Percentiles rank a stretch among this genome's conserved stretches.
Evolutionary conservation across 805 yeast species (phyloP).

Genomic region (Candida wancherniae): DNA sequence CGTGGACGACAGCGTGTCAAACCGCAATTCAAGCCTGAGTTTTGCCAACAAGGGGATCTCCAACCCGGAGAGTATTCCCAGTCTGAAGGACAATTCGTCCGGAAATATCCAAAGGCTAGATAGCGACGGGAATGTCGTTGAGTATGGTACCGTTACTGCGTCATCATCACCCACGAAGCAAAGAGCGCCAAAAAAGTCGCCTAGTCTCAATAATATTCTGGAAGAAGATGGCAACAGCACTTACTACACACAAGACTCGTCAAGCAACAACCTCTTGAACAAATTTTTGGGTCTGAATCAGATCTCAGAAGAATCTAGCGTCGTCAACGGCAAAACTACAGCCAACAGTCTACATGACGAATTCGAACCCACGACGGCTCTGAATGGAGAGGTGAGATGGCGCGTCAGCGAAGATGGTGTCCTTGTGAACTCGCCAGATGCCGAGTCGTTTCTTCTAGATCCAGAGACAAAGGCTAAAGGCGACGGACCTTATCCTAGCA

Average conservation of each 20-base stretch:
- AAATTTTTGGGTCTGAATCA: constrained; percentile 12
- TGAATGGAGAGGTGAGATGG: constrained; percentile 32
- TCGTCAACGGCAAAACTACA: background rate
- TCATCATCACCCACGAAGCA: constrained; percentile 6
- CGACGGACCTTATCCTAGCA: background rate
- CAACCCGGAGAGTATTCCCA: constrained; percentile 6
- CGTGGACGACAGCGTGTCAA: constrained; percentile 49
- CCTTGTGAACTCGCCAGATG: constrained; percentile 10
- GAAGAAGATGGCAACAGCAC: constrained; percentile 13
- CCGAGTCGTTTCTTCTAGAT: constrained; percentile 10
- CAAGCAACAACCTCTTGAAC: constrained; percentile 15
- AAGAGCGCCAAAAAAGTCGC: constrained; percentile 11
- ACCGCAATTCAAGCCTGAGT: constrained; percentile 28
- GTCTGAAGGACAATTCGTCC: constrained; percentile 23
- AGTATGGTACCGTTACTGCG: constrained; percentile 2
- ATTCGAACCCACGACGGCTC: constrained; percentile 24
- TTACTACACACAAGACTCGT: constrained; percentile 13
- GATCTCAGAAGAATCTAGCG: constrained; percentile 2
- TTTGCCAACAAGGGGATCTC: constrained; percentile 13
- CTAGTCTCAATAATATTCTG: constrained; percentile 11
- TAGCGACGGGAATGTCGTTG: constrained; percentile 42
- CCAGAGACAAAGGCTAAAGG: constrained; percentile 2
- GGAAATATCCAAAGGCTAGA: constrained; percentile 41
- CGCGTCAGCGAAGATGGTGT: constrained; percentile 3
- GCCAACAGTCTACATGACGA: constrained; percentile 21